Conservation (phyloP, 73 alveolate genomes). For the Blepharisma japonicum region DNA sequence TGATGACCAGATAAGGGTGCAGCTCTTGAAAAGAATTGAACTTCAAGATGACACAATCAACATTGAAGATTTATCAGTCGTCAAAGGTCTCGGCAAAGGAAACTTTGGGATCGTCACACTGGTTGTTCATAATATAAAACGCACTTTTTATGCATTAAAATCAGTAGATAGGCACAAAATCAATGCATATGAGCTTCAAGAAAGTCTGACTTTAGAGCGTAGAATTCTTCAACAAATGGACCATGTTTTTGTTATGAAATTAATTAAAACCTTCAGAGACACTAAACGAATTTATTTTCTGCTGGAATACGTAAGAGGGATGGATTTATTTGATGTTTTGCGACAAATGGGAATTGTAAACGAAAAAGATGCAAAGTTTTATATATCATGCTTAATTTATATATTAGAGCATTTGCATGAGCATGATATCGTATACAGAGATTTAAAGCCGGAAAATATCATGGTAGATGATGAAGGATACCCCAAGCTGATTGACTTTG, state of each 20-base stretch:
- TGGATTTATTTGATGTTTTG: slow-evolving; percentile 54
- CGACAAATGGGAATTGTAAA: slow-evolving; percentile 49
- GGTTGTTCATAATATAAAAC: slow-evolving; percentile 41
- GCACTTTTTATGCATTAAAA: slow-evolving; percentile 48
- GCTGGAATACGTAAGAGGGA: slow-evolving; percentile 52
- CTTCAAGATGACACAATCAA: slow-evolving; percentile 34
- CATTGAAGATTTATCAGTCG: slow-evolving; percentile 38
- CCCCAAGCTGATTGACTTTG: slow-evolving; percentile 76
- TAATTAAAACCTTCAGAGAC: slow-evolving; percentile 50
- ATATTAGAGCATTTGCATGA: slow-evolving; percentile 65
- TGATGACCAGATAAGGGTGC: slow-evolving; percentile 53
- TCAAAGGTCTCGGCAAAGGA: slow-evolving; percentile 46
- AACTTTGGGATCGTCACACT: slow-evolving; percentile 52
- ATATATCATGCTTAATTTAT: slow-evolving; percentile 34
- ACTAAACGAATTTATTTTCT: slow-evolving; percentile 39
- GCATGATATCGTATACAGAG: slow-evolving; percentile 56
- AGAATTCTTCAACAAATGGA: slow-evolving; percentile 38
- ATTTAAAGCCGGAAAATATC: slow-evolving; percentile 77
- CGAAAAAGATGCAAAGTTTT: slow-evolving; percentile 44
- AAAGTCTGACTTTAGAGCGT: slow-evolving; percentile 44
- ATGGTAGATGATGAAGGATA: slow-evolving; percentile 76
- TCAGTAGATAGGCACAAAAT: slow-evolving; percentile 40
- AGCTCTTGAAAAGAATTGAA: slow-evolving; percentile 30
- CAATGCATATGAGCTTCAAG: slow-evolving; percentile 36
- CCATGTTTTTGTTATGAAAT: slow-evolving; percentile 52